Evolutionary conservation across 257 asterid genomes (phyloP).

Genomic region (Cordia subcordata): DNA sequence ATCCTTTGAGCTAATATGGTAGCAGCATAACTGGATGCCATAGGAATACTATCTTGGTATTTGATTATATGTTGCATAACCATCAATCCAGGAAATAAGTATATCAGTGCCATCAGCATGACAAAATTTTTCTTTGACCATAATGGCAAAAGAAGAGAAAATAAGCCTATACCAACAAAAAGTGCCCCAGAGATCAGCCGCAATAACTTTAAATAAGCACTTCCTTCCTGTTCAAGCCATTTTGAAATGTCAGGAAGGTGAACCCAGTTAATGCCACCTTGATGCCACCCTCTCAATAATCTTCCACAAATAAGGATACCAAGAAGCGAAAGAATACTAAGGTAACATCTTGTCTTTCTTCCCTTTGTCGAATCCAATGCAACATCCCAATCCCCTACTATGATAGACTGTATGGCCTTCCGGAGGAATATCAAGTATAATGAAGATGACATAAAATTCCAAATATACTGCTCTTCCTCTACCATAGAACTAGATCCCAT

Average conservation of each 20-base stretch:
- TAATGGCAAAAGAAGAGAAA: conserved; percentile 26
- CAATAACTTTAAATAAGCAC: conserved; percentile 34
- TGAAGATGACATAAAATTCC: conserved; percentile 76
- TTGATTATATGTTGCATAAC: conserved; percentile 43
- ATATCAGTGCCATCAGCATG: conserved; percentile 34
- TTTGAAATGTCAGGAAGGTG: conserved; percentile 80
- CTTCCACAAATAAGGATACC: conserved; percentile 63
- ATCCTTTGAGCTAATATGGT: conserved; percentile 53
- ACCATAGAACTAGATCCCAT: conserved; percentile 98
- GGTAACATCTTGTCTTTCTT: conserved; percentile 11
- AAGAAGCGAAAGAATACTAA: conserved; percentile 28
- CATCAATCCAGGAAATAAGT: conserved; percentile 42
- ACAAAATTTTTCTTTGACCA: conserved; percentile 26
- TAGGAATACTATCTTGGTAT: conserved; percentile 31
- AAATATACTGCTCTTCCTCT: conserved; percentile 89
- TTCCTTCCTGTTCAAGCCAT: conserved; percentile 61
- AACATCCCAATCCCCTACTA: conserved; percentile 16
- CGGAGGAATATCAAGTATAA: conserved; percentile 61
- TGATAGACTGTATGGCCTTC: conserved; percentile 41
- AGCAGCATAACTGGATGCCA: conserved; percentile 36
- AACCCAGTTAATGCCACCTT: conserved; percentile 96
- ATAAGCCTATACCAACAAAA: conserved; percentile 32
- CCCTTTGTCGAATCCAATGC: conserved; percentile 10
- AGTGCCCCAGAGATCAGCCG: conserved; percentile 55
- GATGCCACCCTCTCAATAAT: conserved; percentile 92